Evolutionary conservation across 306 rosid genomes (phyloP), one percentile per base, ranked within the genome.

Genomic region (Sphenostylis stenocarpa): DNA sequence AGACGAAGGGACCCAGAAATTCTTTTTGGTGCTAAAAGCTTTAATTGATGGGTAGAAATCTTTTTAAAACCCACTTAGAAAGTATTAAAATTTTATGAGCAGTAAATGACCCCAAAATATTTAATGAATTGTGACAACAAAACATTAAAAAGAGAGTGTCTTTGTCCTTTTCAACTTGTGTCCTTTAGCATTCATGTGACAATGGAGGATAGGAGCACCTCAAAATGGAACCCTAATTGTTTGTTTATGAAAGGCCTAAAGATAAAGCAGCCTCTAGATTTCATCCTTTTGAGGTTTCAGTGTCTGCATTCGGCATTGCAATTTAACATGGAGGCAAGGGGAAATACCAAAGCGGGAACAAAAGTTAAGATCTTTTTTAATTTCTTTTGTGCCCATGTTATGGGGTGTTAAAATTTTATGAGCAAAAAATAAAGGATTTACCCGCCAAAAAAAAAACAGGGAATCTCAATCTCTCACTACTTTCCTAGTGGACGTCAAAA

Each of bases 401-500:
- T n/a, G 19, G 84, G 28, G 47, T n/a, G 9, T 6, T 28, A 47
- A 53, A 66, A 19, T 11, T 80, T 75, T 24, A 60, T 43, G 7
- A 24, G 71, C 31, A 7, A 68, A 60, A 71, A 53, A 70, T 33
- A 13, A 76, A 65, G 84, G 79, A 34, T 79, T 88, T 51, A 86
- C 96, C 91, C 93, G 96, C 96, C 93, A 90, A 83, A 76, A 66
- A 77, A 49, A 2, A 4, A 67, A 23, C 33, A 60, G 13, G 53
- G 90, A 84, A 83, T 89, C 91, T 80, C 41, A n/a, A 2, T 57
- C 31, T 64, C 21, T 19, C 38, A 52, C 63, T 61, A 52, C 64
- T 83, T 75, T 70, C 87, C 87, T 87, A 69, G 97, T 87, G 97
- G 93, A 92, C 92, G 87, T 86, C 85, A 92, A 87, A 87, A 29